Conservation (phyloP, 2,329 filamentous ascomycete species). For the Botrytis galanthina region DNA sequence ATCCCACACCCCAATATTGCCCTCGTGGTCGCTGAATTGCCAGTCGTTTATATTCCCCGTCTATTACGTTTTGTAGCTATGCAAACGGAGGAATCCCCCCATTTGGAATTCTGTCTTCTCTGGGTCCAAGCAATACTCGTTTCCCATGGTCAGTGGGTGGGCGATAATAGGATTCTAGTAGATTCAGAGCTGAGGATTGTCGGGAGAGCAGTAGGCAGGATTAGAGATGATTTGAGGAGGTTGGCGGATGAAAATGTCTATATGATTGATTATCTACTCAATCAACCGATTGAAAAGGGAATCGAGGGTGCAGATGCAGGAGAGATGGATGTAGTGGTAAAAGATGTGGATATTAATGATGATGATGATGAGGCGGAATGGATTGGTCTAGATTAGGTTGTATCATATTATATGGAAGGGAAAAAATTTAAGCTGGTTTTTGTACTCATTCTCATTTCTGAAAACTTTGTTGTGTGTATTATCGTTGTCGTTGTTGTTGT, state of each 20-base stretch:
- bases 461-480: neutral
- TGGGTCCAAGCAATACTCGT: conserved; percentile 86
- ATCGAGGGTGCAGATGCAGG: conserved; percentile 38
- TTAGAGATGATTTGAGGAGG: conserved; percentile 77
- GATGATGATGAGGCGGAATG: conserved; percentile 47
- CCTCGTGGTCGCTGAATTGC: conserved; percentile 75
- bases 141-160: conserved; percentile 80
- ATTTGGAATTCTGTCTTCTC: conserved; percentile 89
- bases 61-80: conserved; percentile 84
- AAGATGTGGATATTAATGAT: conserved; percentile 38
- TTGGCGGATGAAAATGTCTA: conserved; percentile 87
- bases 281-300: conserved; percentile 44
- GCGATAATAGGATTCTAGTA: conserved; percentile 73
- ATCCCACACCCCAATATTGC: conserved; percentile 73
- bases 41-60: conserved; percentile 80
- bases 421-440: neutral
- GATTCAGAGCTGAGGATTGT: conserved; percentile 83
- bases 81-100: conserved; percentile 84
- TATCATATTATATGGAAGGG: conserved; percentile 8
- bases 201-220: conserved; percentile 73
- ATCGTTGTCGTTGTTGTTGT: neutral
- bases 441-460: neutral
- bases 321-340: conserved; percentile 39
- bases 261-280: conserved; percentile 78
- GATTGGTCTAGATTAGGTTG: conserved; percentile 50